Evolutionary conservation across 192 early-diverging fungal genomes (phyloP), one percentile per base, ranked within the genome.

Genomic region (Diversispora epigaea): DNA sequence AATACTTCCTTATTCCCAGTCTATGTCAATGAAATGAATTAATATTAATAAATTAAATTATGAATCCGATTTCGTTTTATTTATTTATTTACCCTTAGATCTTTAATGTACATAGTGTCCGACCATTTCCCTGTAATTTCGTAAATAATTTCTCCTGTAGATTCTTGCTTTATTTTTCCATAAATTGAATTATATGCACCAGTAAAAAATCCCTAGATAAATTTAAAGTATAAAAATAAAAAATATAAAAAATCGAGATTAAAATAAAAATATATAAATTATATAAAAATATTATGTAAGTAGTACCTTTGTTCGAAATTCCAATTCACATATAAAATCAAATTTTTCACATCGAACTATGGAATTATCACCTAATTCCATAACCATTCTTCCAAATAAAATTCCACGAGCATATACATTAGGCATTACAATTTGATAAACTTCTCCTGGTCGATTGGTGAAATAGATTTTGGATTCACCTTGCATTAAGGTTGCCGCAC

Each of bases 391-490:
- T 40, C 96, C 96, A 82, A 97, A 93, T 74, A 97, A 65, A 52
- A 98, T 93, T 4, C 94, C 93, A 9, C 96, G 87, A 6, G 94
- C 96, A 78, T 96, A 98, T 71, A 96, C 87, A 80, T 98, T 98
- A 11, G 96, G 96, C 80, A 93, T 91, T 0, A 87, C 89, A 71
- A 98, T 89, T 46, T 86, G 78, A 83, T 96, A 96, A 44, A 85
- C 86, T 69, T 98, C 94, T 55, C 87, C 84, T 73, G 88, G 82
- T 72, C 85, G 74, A 80, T 89, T 76, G 40, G 86, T 80, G 74
- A 95, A 88, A 6, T 79, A 77, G 19, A 93, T 85, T 76, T 86
- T 80, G 60, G 85, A 84, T 44, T 86, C 86, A 9, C 93, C 93
- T 62, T 91, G 84, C 89, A 96, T 94, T 66, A 96, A 79, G 75